A percentile compares a stretch with the other conserved stretches of the same genome.
phyloP scores from a whole-genome alignment of 495 filamentous ascomycete genomes.

The Bathelium albidoporum region DNA sequence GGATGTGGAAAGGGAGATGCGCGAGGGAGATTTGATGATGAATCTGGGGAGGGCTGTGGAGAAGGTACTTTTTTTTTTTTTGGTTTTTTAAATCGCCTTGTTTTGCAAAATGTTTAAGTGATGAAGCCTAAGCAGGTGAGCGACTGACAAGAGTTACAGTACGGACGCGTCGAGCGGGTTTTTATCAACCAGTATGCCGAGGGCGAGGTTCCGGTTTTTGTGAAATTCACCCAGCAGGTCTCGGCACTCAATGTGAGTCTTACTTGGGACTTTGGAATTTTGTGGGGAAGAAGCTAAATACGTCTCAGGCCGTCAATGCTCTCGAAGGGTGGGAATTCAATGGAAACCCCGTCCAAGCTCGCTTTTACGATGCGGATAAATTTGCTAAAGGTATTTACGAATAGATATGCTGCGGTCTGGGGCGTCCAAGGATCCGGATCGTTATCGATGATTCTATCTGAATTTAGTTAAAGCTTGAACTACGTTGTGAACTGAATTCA shows the following conservation, averaged over 20 bases:
- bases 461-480: no score
- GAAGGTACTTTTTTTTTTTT: no score
- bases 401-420: constrained; percentile 2
- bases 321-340: constrained; percentile 77
- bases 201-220: constrained; percentile 60
- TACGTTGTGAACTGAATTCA: no score
- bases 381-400: constrained; percentile 65
- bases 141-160: no score
- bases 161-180: constrained; percentile 78
- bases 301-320: constrained; percentile 67
- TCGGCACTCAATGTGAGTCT: constrained; percentile 66
- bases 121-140: no score
- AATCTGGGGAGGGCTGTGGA: constrained; percentile 86
- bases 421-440: no score
- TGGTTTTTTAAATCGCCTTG: no score
- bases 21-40: constrained; percentile 63
- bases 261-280: neutral
- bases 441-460: no score
- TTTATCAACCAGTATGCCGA: constrained; percentile 50
- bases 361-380: constrained; percentile 68
- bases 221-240: constrained; percentile 75
- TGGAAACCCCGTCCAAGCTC: constrained; percentile 67
- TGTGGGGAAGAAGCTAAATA: neutral
- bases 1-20: constrained; percentile 59
- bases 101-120: no score